Evolutionary conservation across 495 filamentous ascomycete genomes (phyloP).

Genomic region (Neurospora africana): DNA sequence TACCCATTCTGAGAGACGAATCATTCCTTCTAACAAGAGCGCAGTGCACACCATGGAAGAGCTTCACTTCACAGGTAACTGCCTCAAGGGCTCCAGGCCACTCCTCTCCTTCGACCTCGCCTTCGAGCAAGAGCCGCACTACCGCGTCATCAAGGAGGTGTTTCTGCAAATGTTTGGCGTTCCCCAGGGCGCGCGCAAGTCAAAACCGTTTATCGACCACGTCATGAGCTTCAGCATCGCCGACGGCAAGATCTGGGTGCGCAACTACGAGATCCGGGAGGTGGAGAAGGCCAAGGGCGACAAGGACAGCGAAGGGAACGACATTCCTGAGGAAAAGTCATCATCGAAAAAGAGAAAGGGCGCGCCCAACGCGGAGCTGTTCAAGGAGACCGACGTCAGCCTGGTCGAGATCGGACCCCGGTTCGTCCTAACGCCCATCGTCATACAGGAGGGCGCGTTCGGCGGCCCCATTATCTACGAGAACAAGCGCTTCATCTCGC

Average conservation of each 20-base stretch:
- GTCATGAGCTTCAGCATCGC: constrained; percentile 87
- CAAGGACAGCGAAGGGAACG: constrained; percentile 22
- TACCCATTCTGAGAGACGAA: background rate
- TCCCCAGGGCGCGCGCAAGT: constrained; percentile 72
- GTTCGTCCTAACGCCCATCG: constrained; percentile 90
- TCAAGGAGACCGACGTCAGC: constrained; percentile 58
- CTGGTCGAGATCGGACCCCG: constrained; percentile 91
- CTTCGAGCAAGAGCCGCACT: constrained; percentile 67
- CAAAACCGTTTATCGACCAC: constrained; percentile 93
- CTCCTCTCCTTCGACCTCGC: constrained; percentile 80
- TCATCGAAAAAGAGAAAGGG: constrained; percentile 22
- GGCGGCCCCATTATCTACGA: constrained; percentile 96
- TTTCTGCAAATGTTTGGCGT: constrained; percentile 90
- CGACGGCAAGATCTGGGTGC: constrained; percentile 93
- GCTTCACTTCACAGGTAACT: constrained; percentile 94
- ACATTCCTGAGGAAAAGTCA: constrained; percentile 9
- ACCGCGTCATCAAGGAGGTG: constrained; percentile 71
- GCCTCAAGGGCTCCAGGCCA: constrained; percentile 90
- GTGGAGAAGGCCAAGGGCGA: constrained; percentile 50
- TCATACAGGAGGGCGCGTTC: constrained; percentile 91
- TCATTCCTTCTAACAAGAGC: constrained; percentile 5
- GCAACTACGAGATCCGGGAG: constrained; percentile 87
- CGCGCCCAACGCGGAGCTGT: constrained; percentile 12
- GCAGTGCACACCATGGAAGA: constrained; percentile 88
- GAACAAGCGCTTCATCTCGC: constrained; percentile 96